Evolutionary conservation across 768 basidiomycete species (phyloP), one percentile per base, ranked within the genome.

Genomic region (Suillus cothurnatus): DNA sequence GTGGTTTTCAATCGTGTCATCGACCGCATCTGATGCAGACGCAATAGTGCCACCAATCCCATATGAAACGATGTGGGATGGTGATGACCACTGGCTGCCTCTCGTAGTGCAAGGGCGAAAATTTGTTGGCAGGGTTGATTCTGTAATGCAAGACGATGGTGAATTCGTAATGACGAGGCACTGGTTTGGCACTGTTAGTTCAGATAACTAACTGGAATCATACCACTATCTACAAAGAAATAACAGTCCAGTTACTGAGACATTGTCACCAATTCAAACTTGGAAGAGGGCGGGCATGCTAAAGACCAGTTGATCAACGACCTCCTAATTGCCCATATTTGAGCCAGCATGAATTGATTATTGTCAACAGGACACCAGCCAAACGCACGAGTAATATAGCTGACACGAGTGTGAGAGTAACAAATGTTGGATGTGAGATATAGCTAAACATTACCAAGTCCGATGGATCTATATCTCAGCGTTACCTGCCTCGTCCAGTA

Each of bases 101-200:
- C 76, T 86, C 19, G 80, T 95, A 52, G 73, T 84, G 8, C 69
- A 76, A 8, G 75, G 76, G 11, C 73, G 71, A 21, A 72, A 62
- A 26, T 86, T 87, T 63, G 72, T 81, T n/a, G 86, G 85, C 7
- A 77, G 86, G 0, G 80, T 79, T 0, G 85, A 87, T 68, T 81
- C 84, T 26, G 90, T 90, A 72, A 81, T 80, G 69, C 89, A 86
- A 71, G 95, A 93, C 85, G 93, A 94, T 69, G 93, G 94, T 80
- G 4, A 53, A 31, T 93, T 92, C 78, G 86, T 85, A 34, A 93
- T 92, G 78, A 85, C 83, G 39, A 88, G 88, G 50, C 83, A 88
- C 72, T 85, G 88, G 70, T 97, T 95, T 85, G 95, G 88, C 74
- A 93, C 91, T 19, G 64, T 70, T 53, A 36, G 28, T 23, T 47